Base-by-base conservation (phyloP, 805 yeast species). In the Nakazawaea sp. region DNA sequence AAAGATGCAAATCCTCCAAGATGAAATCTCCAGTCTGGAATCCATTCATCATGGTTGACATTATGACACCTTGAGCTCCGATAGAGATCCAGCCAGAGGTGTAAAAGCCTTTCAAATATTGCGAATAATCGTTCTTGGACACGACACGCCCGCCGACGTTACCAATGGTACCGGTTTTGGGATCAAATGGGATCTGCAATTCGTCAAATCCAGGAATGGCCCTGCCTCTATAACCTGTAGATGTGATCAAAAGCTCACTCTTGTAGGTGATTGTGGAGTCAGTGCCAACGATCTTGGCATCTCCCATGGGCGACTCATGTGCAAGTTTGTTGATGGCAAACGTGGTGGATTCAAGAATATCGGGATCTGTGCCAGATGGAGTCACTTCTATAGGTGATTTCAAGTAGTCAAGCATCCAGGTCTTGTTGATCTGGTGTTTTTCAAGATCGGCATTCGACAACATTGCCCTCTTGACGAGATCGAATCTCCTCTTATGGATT, bases 41-140 rank as follows among this genome's bases (percentile, higher is more conserved):
- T 1, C 96, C 75, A 42, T 83, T 88, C 70, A 81, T 72, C 81
- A 90, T 84, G 0, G 97, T 87, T 11, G 85, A 70, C 13, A 95
- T 94, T 45, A 92, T 92, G 3, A 87, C 94, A 1, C 98, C 98
- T 20, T 72, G 71, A 6, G 95, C 83, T 1, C 95, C 95, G 35
- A 73, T 78, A 40, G 82, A 76, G 32, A 88, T 79, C 98, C 98
- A 92, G 0, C 98, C 98, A 7, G 88, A 65, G 2, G 84, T 78
- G 48, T 88, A 90, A 41, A 86, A 60, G 0, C 86, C 81, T 2
- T 51, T 51, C 31, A 45, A 23, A 6, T 37, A 41, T 24, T 26
- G 15, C n/a, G 39, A 41, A 5, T 26, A 17, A n/a, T 29, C 21
- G 3, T 46, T 35, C 1, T 45, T 40, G 24, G 53, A 46, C 8